These are phyloP conservation scores for Postia placenta DNA, from an alignment of 768 basidiomycete species.

Conservation along the genomic window DNA sequence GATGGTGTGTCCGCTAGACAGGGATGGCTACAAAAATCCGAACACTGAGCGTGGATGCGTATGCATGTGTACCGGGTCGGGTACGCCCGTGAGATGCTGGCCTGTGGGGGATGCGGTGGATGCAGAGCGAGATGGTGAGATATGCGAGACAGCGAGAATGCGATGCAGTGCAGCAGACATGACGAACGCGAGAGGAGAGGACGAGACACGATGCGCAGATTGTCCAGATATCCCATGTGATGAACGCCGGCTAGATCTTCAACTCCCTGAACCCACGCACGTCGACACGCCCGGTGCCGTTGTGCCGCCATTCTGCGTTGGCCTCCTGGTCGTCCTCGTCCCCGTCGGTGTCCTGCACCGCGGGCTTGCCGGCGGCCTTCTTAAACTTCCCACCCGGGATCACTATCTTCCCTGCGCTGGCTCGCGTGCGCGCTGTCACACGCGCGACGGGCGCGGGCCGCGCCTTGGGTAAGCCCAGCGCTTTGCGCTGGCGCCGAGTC, in stretches of 20 bases:
- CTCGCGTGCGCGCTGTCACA: slow-evolving; percentile 16
- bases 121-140: too few species aligned
- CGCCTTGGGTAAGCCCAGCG: slow-evolving; percentile 58
- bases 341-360: slow-evolving; percentile 16
- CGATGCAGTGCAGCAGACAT: not conserved
- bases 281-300: slow-evolving; percentile 68
- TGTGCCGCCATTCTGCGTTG: slow-evolving; percentile 53
- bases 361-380: slow-evolving; percentile 23
- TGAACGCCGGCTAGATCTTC: slow-evolving; percentile 43
- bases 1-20: not conserved
- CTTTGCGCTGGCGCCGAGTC: slow-evolving; percentile 64
- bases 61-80: too few species aligned
- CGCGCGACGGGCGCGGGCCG: slow-evolving; percentile 27
- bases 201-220: not conserved
- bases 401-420: slow-evolving; percentile 49
- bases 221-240: not conserved
- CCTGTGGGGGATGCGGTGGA: not conserved
- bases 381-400: slow-evolving; percentile 56
- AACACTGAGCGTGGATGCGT: not conserved
- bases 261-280: slow-evolving; percentile 75
- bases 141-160: not conserved
- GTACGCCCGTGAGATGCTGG: too few species aligned
- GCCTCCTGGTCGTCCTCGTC: slow-evolving; percentile 23
- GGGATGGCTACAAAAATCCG: not conserved
- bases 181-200: not conserved